Conservation (phyloP, 345 rosid species). For the Citrus australasica region DNA sequence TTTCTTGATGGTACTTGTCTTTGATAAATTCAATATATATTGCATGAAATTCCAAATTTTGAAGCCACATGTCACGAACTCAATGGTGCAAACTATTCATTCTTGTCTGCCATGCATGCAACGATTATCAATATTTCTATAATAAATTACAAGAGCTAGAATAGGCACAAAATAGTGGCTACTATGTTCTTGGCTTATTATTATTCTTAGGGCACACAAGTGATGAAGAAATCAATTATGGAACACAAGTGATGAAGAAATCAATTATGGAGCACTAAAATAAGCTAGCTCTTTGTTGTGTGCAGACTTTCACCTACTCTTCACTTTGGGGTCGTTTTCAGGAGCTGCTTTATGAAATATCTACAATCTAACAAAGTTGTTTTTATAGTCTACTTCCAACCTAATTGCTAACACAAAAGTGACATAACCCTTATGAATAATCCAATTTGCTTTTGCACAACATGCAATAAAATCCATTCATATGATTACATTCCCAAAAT, state of each 20-base stretch:
- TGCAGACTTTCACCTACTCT: slow-evolving; percentile 16
- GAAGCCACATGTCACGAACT: slow-evolving; percentile 5
- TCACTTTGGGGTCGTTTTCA: slow-evolving; percentile 15
- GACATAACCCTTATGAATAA: background rate
- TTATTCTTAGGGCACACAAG: background rate
- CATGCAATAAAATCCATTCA: background rate
- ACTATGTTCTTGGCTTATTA: background rate
- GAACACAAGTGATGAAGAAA: slow-evolving; percentile 13
- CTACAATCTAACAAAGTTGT: background rate
- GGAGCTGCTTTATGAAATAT: background rate
- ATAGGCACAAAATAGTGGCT: background rate
- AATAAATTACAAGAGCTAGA: background rate
- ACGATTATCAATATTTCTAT: background rate
- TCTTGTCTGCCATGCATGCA: background rate
- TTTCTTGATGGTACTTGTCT: background rate
- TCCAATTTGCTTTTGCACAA: background rate
- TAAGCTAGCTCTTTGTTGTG: background rate
- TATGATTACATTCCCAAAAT: background rate
- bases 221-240: slow-evolving; percentile 18
- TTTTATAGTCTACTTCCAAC: background rate
- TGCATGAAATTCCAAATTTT: background rate
- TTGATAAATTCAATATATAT: background rate
- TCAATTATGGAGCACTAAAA: slow-evolving; percentile 22
- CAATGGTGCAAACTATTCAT: background rate
- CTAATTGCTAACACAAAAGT: background rate